phyloP scores from a whole-genome alignment of 1,284 basidiomycete species.

The Rhodofomes roseus region DNA sequence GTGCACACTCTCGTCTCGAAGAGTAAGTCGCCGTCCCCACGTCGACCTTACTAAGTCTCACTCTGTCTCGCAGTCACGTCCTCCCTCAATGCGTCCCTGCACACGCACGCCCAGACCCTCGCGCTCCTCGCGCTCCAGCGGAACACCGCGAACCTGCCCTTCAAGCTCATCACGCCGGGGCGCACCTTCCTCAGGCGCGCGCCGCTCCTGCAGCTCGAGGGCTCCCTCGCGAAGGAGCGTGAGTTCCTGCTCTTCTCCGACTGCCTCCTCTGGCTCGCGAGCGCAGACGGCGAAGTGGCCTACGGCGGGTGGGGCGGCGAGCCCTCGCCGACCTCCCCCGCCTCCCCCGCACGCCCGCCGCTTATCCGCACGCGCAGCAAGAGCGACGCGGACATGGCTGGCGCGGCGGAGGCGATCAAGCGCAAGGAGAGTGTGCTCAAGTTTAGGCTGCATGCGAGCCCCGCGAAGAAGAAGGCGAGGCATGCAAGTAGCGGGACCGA shows the following conservation, averaged over 20 bases:
- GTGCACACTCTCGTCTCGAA: conserved; percentile 69
- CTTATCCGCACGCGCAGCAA: conserved; percentile 51
- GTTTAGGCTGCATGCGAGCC: conserved; percentile 20
- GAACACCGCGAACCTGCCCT: conserved; percentile 68
- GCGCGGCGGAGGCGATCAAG: conserved; percentile 13
- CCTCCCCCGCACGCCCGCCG: conserved; percentile 24
- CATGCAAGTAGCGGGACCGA: conserved; percentile 42
- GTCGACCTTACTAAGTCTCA: not conserved
- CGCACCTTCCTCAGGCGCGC: conserved; percentile 74
- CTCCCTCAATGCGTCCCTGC: conserved; percentile 75
- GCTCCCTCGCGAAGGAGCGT: conserved; percentile 48
- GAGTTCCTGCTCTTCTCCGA: conserved; percentile 83
- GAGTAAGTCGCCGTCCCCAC: conserved; percentile 40
- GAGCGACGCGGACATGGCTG: conserved; percentile 53
- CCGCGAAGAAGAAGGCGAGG: conserved; percentile 35
- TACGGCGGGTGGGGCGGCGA: conserved; percentile 25
- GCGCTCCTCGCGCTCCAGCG: conserved; percentile 74
- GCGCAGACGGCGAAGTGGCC: conserved; percentile 34
- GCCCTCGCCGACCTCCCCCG: conserved; percentile 10
- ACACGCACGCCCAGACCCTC: conserved; percentile 72
- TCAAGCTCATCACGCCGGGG: conserved; percentile 74
- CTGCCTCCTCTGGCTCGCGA: conserved; percentile 74
- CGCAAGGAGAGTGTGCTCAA: conserved; percentile 22
- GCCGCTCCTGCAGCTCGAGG: conserved; percentile 53
- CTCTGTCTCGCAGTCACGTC: conserved; percentile 54